A percentile compares a stretch with the other conserved stretches of the same genome.
Conservation (phyloP, 2,329 filamentous ascomycete genomes). For the Hypoxylon sp. region DNA sequence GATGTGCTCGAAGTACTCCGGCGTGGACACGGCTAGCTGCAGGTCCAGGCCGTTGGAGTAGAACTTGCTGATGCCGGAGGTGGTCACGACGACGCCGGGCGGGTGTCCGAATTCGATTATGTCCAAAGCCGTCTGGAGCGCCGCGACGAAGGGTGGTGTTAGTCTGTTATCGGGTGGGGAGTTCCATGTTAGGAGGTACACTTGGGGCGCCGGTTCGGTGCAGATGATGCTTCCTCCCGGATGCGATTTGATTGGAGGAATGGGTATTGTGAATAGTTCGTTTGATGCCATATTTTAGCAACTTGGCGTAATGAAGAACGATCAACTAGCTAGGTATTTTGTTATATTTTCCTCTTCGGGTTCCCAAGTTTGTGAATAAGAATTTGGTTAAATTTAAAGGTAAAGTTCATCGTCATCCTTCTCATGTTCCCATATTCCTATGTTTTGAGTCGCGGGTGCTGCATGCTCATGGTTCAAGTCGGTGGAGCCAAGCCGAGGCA, state of each 20-base stretch:
- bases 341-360: no score
- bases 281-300: constrained; percentile 46
- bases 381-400: no score
- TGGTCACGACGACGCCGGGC: constrained; percentile 80
- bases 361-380: no score
- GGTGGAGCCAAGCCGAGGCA: no score
- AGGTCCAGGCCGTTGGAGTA: constrained; percentile 87
- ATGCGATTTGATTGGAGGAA: constrained; percentile 55
- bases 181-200: constrained; percentile 78
- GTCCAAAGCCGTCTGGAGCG: constrained; percentile 76
- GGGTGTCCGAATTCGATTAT: constrained; percentile 73
- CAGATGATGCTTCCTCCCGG: constrained; percentile 67
- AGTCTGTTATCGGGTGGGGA: constrained; percentile 81
- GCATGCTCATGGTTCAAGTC: no score
- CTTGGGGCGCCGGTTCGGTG: constrained; percentile 64
- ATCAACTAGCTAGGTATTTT: no score
- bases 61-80: constrained; percentile 78
- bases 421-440: no score
- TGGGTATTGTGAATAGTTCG: constrained; percentile 67
- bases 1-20: constrained; percentile 67
- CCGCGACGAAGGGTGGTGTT: constrained; percentile 71
- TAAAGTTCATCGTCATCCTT: no score
- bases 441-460: no score
- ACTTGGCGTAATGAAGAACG: no score
- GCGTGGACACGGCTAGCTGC: constrained; percentile 66